phyloP scores from a whole-genome alignment of 1,284 basidiomycete species.

The Anthracocystis panici-leucophaei region DNA sequence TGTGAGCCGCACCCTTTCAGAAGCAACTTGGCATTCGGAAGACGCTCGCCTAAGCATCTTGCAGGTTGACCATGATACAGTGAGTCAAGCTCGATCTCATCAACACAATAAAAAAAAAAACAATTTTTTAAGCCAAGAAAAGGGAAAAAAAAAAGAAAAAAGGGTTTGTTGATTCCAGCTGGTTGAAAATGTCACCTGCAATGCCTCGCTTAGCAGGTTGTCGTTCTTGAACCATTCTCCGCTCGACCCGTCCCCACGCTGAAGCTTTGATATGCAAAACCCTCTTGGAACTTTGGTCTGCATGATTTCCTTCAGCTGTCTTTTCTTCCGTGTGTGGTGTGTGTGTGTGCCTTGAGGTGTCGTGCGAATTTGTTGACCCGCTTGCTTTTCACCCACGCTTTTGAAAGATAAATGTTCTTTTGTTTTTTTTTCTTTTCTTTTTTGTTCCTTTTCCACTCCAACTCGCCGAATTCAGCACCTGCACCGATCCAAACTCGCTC shows the following conservation, averaged over 20 bases:
- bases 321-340: neutral
- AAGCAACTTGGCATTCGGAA: too few relatives aligned
- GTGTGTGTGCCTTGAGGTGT: too few relatives aligned
- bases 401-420: too few relatives aligned
- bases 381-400: neutral
- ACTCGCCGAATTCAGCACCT: too few relatives aligned
- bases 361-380: too few relatives aligned
- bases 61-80: too few relatives aligned
- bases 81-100: neutral
- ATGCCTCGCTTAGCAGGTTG: conserved; percentile 11
- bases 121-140: neutral
- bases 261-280: conserved; percentile 1
- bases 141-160: neutral
- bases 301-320: conserved; percentile 7
- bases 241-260: conserved; percentile 17
- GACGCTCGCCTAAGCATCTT: too few relatives aligned
- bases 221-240: conserved; percentile 8
- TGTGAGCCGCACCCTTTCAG: too few relatives aligned
- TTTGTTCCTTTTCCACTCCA: too few relatives aligned
- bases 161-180: neutral
- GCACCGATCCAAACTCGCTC: neutral
- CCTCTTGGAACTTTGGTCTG: too few relatives aligned
- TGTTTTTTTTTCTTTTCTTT: neutral
- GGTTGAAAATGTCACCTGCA: conserved; percentile 10
- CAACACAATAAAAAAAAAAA: neutral